Evolutionary conservation across 176 grass and related monocot species (phyloP).

Genomic region (Triticum dicoccoides): DNA sequence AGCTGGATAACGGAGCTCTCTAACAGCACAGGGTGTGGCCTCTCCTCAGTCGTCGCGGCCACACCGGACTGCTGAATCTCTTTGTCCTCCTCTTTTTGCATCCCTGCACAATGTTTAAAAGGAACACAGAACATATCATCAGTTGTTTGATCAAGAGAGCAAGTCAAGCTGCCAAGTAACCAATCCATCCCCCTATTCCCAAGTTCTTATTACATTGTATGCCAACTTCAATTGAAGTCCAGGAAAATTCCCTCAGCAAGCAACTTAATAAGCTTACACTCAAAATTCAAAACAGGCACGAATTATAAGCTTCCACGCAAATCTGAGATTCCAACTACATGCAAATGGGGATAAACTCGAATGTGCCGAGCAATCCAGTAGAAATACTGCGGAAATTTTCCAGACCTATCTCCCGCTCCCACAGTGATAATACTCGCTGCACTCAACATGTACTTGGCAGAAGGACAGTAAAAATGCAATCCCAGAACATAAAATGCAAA

Average conservation of each 20-base stretch:
- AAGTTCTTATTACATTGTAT: too few relatives aligned
- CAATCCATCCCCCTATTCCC: too few relatives aligned
- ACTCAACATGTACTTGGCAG: neutral
- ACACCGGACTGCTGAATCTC: neutral
- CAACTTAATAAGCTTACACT: neutral
- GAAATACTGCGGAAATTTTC: neutral
- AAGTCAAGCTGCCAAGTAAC: too few relatives aligned
- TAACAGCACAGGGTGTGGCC: neutral
- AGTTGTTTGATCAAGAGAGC: too few relatives aligned
- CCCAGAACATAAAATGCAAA: neutral
- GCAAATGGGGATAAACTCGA: neutral
- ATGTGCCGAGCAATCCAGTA: neutral
- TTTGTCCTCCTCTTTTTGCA: neutral
- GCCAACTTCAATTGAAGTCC: too few relatives aligned
- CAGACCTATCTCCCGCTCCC: neutral
- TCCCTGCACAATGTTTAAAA: neutral
- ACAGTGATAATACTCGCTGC: neutral
- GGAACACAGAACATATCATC: neutral
- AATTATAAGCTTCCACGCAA: neutral
- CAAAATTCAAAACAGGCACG: neutral
- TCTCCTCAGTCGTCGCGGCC: neutral
- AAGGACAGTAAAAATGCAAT: neutral
- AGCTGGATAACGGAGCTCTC: neutral
- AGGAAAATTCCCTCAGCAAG: neutral
- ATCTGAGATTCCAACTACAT: neutral